phyloP scores from a whole-genome alignment of 805 yeast genomes.

The Kodamaea restingae region DNA sequence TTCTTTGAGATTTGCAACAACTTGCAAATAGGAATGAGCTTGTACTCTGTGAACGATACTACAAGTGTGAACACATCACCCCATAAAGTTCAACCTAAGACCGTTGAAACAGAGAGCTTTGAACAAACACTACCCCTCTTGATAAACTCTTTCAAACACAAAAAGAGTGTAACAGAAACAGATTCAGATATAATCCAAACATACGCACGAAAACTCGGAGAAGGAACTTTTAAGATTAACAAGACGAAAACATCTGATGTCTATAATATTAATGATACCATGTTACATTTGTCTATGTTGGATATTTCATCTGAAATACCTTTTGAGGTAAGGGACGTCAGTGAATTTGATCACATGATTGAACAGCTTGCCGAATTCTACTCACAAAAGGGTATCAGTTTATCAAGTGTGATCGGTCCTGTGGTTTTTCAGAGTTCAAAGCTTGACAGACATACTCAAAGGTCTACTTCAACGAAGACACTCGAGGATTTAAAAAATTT shows the following conservation, averaged over 20 bases:
- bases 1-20: conserved; percentile 17
- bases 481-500: conserved; percentile 9
- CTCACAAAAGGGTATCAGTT: conserved; percentile 12
- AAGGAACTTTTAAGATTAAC: conserved; percentile 11
- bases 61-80: too few relatives aligned
- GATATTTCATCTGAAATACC: conserved; percentile 15
- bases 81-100: too few relatives aligned
- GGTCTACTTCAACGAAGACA: conserved; percentile 5
- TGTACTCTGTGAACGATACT: conserved; percentile 6
- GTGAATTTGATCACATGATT: conserved; percentile 33
- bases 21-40: conserved; percentile 13
- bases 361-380: conserved; percentile 24
- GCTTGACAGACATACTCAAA: conserved; percentile 14
- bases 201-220: conserved; percentile 14
- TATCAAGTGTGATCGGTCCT: conserved; percentile 12
- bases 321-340: conserved; percentile 14
- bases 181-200: conserved; percentile 10
- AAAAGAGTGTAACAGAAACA: neutral
- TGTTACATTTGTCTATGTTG: conserved; percentile 10
- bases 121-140: neutral
- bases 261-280: neutral
- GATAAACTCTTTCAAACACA: neutral
- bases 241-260: neutral
- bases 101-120: neutral
- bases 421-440: conserved; percentile 16